A percentile compares a stretch with the other conserved stretches of the same genome.
These are phyloP conservation scores for Cordyceps cateniannulata DNA, from an alignment of 2,329 filamentous ascomycete species.

Conservation along the genomic window DNA sequence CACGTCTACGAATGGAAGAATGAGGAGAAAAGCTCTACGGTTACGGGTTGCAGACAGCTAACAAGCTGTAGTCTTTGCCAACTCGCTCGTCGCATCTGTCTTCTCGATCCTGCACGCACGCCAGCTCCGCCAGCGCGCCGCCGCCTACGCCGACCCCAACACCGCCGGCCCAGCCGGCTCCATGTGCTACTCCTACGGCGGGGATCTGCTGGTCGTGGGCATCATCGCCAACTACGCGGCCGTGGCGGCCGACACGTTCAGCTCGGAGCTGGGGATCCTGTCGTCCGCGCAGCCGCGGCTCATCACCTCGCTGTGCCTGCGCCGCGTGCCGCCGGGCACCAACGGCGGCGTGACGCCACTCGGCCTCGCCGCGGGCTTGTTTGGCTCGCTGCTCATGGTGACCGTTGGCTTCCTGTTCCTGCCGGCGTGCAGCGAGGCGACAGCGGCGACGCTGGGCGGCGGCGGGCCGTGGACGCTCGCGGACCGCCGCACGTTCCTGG, in stretches of 20 bases:
- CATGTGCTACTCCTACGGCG: constrained; percentile 53
- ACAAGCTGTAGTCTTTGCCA: constrained; percentile 60
- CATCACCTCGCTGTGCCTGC: constrained; percentile 72
- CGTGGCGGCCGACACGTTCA: constrained; percentile 88
- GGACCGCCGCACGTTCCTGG: constrained; percentile 41
- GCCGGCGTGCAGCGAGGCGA: constrained; percentile 56
- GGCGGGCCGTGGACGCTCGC: constrained; percentile 42
- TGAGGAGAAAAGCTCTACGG: neutral
- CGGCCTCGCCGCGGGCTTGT: constrained; percentile 66
- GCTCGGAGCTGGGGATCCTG: constrained; percentile 89
- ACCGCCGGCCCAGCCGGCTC: constrained; percentile 30
- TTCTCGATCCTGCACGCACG: constrained; percentile 53
- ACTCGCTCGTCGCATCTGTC: constrained; percentile 72
- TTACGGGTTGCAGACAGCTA: neutral
- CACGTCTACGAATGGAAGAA: constrained; percentile 6
- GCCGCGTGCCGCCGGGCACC: constrained; percentile 79
- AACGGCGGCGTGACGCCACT: constrained; percentile 82
- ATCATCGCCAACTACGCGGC: constrained; percentile 82
- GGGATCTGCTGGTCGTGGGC: constrained; percentile 57
- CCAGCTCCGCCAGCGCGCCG: constrained; percentile 46
- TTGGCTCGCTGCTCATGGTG: constrained; percentile 68
- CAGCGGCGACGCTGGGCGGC: constrained; percentile 31
- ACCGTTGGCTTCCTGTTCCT: constrained; percentile 59
- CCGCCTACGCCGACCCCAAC: constrained; percentile 29
- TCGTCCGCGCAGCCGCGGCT: constrained; percentile 69